phyloP scores from a whole-genome alignment of 148 eudicot species.

The Heliosperma pusillum region DNA sequence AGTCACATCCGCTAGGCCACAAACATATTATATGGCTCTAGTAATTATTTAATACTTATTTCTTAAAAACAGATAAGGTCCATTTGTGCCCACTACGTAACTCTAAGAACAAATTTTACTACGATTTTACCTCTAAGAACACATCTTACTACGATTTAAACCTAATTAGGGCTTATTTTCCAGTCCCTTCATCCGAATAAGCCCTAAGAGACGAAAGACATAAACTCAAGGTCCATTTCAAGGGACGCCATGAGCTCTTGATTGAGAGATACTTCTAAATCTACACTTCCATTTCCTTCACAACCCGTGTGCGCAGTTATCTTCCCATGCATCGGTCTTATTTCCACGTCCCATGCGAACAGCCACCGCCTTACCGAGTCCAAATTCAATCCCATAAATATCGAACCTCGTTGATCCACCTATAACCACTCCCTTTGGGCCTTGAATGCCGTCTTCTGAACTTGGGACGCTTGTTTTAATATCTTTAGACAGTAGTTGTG shows the following conservation, averaged over 20 bases:
- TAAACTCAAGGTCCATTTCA: constrained; percentile 48
- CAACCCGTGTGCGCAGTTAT: constrained; percentile 68
- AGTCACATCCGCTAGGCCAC: too few relatives aligned
- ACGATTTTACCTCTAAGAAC: too few relatives aligned
- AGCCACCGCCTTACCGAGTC: constrained; percentile 61
- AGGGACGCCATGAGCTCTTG: constrained; percentile 56
- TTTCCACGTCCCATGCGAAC: constrained; percentile 55
- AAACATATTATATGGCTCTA: too few relatives aligned
- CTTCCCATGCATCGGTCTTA: constrained; percentile 76
- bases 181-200: too few relatives aligned
- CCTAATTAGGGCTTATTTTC: too few relatives aligned
- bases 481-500: background rate
- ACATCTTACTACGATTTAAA: too few relatives aligned
- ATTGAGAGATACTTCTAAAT: constrained; percentile 58
- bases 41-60: too few relatives aligned
- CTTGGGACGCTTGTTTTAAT: constrained; percentile 14
- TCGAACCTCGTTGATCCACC: constrained; percentile 74
- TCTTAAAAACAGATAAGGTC: too few relatives aligned
- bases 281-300: constrained; percentile 63
- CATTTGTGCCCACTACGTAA: too few relatives aligned
- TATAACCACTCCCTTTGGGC: constrained; percentile 45
- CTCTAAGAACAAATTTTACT: too few relatives aligned
- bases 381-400: constrained; percentile 73
- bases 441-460: constrained; percentile 18
- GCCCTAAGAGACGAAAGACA: constrained; percentile 36